Percentiles rank a stretch among this genome's conserved stretches.
Conservation (phyloP, 805 yeast species). For the Kluyveromyces aestuarii region DNA sequence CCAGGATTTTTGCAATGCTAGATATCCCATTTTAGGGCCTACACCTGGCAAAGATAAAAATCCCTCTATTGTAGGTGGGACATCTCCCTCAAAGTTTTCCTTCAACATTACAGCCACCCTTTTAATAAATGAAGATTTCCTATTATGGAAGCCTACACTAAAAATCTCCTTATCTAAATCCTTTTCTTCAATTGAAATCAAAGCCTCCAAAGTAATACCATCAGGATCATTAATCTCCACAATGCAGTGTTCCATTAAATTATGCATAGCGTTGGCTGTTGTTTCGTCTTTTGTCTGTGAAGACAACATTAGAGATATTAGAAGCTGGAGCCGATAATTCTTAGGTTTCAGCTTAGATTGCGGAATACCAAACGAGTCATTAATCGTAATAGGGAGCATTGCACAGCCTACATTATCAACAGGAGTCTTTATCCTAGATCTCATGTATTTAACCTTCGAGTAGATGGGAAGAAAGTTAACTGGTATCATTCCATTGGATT, state of each 20-base stretch:
- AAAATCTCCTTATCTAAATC: slow-evolving; percentile 58
- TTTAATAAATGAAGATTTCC: slow-evolving; percentile 67
- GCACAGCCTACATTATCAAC: slow-evolving; percentile 89
- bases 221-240: slow-evolving; percentile 30
- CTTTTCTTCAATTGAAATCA: slow-evolving; percentile 40
- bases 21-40: slow-evolving; percentile 91
- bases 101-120: slow-evolving; percentile 46
- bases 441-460: slow-evolving; percentile 54
- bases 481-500: slow-evolving; percentile 23
- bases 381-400: slow-evolving; percentile 36
- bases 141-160: slow-evolving; percentile 79
- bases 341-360: slow-evolving; percentile 23
- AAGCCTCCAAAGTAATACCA: slow-evolving; percentile 52
- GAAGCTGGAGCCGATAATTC: slow-evolving; percentile 57
- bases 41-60: slow-evolving; percentile 75
- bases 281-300: slow-evolving; percentile 90
- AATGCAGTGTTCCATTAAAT: slow-evolving; percentile 42
- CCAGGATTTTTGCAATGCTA: slow-evolving; percentile 81
- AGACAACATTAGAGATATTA: slow-evolving; percentile 77
- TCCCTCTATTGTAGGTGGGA: slow-evolving; percentile 63
- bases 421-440: slow-evolving; percentile 61
- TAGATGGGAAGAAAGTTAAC: slow-evolving; percentile 48
- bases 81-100: slow-evolving; percentile 49
- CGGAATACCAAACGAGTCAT: slow-evolving; percentile 19
- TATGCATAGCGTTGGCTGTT: slow-evolving; percentile 62